Percentiles rank a stretch among this genome's conserved stretches.
Conservation (phyloP, 345 rosid species). For the Salix viminalis region DNA sequence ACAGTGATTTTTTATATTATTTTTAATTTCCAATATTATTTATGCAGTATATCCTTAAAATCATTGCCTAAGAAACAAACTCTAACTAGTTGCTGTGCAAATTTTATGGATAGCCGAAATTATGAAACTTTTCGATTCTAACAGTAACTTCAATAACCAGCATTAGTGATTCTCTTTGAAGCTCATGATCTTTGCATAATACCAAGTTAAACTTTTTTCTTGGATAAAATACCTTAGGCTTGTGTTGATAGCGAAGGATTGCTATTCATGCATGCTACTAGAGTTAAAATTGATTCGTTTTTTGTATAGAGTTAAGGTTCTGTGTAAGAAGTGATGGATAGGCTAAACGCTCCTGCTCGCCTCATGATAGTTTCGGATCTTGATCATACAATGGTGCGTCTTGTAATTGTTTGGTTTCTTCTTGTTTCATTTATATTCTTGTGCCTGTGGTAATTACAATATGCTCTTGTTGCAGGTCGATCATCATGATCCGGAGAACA, state of each 20-base stretch:
- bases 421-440: slow-evolving; percentile 2
- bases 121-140: background rate
- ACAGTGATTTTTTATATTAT: background rate
- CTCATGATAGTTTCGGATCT: slow-evolving; percentile 96
- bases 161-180: background rate
- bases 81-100: background rate
- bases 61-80: background rate
- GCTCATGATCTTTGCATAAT: background rate
- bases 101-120: background rate
- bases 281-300: background rate
- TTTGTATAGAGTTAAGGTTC: background rate
- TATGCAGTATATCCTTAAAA: background rate
- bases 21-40: background rate
- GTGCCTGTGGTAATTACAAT: background rate
- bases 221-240: background rate
- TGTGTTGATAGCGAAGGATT: background rate
- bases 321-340: slow-evolving; percentile 45
- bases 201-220: background rate
- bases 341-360: slow-evolving; percentile 61
- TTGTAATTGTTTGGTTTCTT: slow-evolving; percentile 13
- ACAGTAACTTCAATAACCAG: background rate
- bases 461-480: slow-evolving; percentile 57
- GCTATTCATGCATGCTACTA: background rate
- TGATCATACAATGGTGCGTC: slow-evolving; percentile 84
- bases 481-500: slow-evolving; percentile 82